Evolutionary conservation across 345 rosid species (phyloP).

Genomic region (Acer negundo): DNA sequence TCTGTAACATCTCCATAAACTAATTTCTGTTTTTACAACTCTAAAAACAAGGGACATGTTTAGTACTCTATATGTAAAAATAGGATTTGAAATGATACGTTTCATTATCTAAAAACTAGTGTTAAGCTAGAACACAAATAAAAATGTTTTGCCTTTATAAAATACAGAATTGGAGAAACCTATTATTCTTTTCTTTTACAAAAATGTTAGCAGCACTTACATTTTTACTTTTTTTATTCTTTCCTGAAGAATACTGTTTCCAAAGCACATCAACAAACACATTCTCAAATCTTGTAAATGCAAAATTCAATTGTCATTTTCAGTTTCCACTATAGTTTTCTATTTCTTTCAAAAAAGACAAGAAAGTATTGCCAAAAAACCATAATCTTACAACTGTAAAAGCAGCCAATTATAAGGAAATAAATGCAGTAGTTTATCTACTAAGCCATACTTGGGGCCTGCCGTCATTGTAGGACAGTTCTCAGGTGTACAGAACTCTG

Average conservation of each 20-base stretch:
- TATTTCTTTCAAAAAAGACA: not conserved
- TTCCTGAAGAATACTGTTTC: no score
- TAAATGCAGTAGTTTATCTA: slow-evolving; percentile 13
- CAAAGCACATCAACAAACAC: not conserved
- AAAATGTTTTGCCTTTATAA: not conserved
- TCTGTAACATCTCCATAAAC: no score
- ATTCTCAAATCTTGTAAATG: not conserved
- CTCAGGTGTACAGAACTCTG: slow-evolving; percentile 96
- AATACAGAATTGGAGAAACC: no score
- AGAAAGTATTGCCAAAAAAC: not conserved
- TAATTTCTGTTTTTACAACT: no score
- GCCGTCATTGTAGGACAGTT: slow-evolving; percentile 99
- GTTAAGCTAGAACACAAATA: not conserved
- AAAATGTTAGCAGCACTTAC: no score
- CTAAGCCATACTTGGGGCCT: slow-evolving; percentile 86
- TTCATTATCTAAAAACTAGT: no score
- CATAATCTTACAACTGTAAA: not conserved
- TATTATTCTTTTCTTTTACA: no score
- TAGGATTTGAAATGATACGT: no score
- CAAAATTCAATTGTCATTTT: not conserved
- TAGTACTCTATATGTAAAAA: no score
- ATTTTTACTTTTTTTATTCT: no score
- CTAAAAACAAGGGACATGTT: no score
- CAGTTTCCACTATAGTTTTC: no score
- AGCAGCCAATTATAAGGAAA: slow-evolving; percentile 10